These are phyloP conservation scores for Elaeis guineensis DNA, from an alignment of 176 grass and related monocot genomes.

Conservation along the genomic window DNA sequence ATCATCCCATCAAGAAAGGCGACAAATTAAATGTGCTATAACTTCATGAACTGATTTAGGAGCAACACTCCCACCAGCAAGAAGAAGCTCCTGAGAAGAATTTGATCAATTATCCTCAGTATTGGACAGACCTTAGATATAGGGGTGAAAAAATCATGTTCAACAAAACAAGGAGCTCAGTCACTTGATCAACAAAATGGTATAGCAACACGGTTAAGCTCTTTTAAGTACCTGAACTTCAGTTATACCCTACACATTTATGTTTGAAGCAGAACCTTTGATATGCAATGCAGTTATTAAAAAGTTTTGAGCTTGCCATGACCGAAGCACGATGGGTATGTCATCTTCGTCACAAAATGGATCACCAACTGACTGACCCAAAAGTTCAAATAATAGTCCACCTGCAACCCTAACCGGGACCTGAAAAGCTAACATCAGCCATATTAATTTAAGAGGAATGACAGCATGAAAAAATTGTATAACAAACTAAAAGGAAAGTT, in stretches of 20 bases:
- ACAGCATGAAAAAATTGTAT: no score
- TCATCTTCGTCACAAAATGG: constrained; percentile 76
- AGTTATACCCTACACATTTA: constrained; percentile 95
- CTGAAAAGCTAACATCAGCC: constrained; percentile 52
- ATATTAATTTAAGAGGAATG: constrained; percentile 9
- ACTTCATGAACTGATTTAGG: constrained; percentile 93
- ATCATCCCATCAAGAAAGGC: constrained; percentile 91
- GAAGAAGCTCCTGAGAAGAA: constrained; percentile 67
- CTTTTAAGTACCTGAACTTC: constrained; percentile 73
- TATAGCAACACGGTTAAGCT: background rate
- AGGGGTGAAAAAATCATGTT: no score
- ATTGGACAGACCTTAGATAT: no score
- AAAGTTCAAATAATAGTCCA: constrained; percentile 89
- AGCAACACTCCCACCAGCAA: constrained; percentile 80
- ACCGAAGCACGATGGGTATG: constrained; percentile 84
- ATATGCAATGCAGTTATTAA: constrained; percentile 83
- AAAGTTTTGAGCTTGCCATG: constrained; percentile 92
- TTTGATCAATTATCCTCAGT: constrained; percentile 11
- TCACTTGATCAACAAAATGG: no score
- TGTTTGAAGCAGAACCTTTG: constrained; percentile 62
- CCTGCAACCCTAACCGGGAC: constrained; percentile 92
- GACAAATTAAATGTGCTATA: constrained; percentile 77
- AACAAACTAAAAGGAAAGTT: no score
- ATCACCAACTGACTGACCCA: constrained; percentile 89
- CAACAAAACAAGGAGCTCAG: no score